These are phyloP conservation scores for Echinosophora koreensis DNA, from an alignment of 306 rosid genomes.

Conservation along the genomic window DNA sequence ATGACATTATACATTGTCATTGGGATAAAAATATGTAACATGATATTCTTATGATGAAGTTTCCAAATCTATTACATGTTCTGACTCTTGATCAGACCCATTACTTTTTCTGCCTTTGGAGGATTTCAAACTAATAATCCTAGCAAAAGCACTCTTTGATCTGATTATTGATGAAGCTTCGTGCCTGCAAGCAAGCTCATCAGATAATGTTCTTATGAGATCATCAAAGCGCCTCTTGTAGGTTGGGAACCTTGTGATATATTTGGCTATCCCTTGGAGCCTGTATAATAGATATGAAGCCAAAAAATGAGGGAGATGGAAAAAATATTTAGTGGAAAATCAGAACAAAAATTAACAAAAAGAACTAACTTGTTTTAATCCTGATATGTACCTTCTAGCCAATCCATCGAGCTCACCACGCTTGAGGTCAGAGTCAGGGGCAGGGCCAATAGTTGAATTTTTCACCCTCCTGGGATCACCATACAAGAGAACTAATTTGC, in stretches of 20 bases:
- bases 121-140: slow-evolving; percentile 65
- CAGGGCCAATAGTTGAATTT: slow-evolving; percentile 53
- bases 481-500: slow-evolving; percentile 73
- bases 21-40: slow-evolving; percentile 8
- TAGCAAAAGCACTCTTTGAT: slow-evolving; percentile 82
- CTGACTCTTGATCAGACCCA: slow-evolving; percentile 61
- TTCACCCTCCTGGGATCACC: slow-evolving; percentile 74
- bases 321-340: background rate
- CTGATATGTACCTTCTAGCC: slow-evolving; percentile 76
- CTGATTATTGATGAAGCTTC: slow-evolving; percentile 56
- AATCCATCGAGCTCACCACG: slow-evolving; percentile 87
- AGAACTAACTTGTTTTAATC: background rate
- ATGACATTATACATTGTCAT: background rate
- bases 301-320: background rate
- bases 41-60: slow-evolving; percentile 34
- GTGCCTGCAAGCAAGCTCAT: slow-evolving; percentile 67
- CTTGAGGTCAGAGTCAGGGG: slow-evolving; percentile 76
- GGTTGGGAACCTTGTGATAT: slow-evolving; percentile 86
- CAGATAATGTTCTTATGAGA: slow-evolving; percentile 61
- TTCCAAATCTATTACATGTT: slow-evolving; percentile 58
- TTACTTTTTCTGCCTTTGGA: slow-evolving; percentile 56
- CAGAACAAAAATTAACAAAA: background rate
- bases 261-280: slow-evolving; percentile 89
- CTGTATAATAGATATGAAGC: slow-evolving; percentile 46
- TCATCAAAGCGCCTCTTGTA: slow-evolving; percentile 73